Base-by-base conservation (phyloP, 148 eudicot genomes). In the Nepenthes mirabilis region DNA sequence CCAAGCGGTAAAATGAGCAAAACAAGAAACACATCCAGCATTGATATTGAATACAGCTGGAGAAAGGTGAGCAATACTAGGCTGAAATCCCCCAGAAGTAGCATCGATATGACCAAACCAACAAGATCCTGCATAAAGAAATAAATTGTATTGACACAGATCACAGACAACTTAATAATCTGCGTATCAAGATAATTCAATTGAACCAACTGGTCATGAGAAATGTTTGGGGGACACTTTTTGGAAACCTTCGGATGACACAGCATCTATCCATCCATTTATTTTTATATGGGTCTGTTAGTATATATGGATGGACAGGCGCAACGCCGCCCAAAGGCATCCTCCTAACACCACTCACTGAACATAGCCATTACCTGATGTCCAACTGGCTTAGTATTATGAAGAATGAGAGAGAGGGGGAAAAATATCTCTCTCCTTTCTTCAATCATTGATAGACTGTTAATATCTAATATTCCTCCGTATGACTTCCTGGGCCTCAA, bases 371-470 rank as follows among this genome's bases (percentile, higher is more conserved):
- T 59, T 76, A 91, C 99, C 97, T 89, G 97, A 73, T 89, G 97
- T 36, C 99, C 99, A 59, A 94, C 97, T 58, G 97, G 99, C 58
- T 84, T 94, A 49, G 91, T 86, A 73, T 94, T 94, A 62, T 89
- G 90, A 63, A 84, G 81, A 66, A 89, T 79, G 67, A 86, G 85
- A 59, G 97, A 89, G 70, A 93, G 72, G 36, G 82, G 82, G 66
- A 82, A 94, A 53, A 77, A 70, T 53, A 89, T 37, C 53, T 83
- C 83, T 74, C 87, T 81, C 67, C 75, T 81, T 77, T 94, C 97
- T 74, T 84, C 72, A 0, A 94, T 75, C 70, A 56, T 68, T 60
- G 71, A 80, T 74, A 94, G 62, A 75, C 78, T 81, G 74, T 74
- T 75, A 60, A 68, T 65, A 70, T 89, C 93, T 55, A 94, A 47